Conservation (phyloP, 2,329 filamentous ascomycete genomes). For the Beauveria asiatica region DNA sequence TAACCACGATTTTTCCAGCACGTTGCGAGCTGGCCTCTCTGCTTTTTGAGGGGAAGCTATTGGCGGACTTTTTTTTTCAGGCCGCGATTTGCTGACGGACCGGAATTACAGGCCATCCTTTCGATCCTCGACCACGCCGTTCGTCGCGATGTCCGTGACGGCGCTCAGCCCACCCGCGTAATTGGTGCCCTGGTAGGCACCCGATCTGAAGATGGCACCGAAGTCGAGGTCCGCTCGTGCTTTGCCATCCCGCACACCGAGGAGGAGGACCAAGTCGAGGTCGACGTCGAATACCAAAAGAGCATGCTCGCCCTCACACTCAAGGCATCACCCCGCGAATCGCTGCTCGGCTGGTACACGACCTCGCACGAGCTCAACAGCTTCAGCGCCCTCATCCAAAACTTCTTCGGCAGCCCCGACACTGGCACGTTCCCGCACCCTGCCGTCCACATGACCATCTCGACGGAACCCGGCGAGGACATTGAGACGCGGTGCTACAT, state of each 20-base stretch:
- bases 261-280: slow-evolving; percentile 96
- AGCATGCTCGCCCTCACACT: slow-evolving; percentile 95
- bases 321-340: slow-evolving; percentile 87
- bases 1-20: slow-evolving; percentile 11
- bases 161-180: slow-evolving; percentile 81
- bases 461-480: slow-evolving; percentile 77
- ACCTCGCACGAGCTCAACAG: slow-evolving; percentile 95
- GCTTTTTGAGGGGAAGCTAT: background rate
- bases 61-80: background rate
- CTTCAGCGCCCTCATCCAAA: slow-evolving; percentile 94
- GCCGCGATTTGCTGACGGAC: background rate
- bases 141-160: slow-evolving; percentile 63
- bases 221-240: slow-evolving; percentile 91
- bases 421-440: slow-evolving; percentile 96
- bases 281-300: slow-evolving; percentile 99
- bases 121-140: slow-evolving; percentile 88
- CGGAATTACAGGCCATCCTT: slow-evolving; percentile 50
- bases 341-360: slow-evolving; percentile 96
- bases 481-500: slow-evolving; percentile 93
- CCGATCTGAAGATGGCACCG: slow-evolving; percentile 91
- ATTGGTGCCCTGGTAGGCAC: slow-evolving; percentile 93
- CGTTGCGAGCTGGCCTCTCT: background rate
- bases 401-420: slow-evolving; percentile 96
- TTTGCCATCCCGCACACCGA: slow-evolving; percentile 98
- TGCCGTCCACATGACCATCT: slow-evolving; percentile 94